phyloP scores from a whole-genome alignment of 2,329 filamentous ascomycete species.

The Cadophora sp. region DNA sequence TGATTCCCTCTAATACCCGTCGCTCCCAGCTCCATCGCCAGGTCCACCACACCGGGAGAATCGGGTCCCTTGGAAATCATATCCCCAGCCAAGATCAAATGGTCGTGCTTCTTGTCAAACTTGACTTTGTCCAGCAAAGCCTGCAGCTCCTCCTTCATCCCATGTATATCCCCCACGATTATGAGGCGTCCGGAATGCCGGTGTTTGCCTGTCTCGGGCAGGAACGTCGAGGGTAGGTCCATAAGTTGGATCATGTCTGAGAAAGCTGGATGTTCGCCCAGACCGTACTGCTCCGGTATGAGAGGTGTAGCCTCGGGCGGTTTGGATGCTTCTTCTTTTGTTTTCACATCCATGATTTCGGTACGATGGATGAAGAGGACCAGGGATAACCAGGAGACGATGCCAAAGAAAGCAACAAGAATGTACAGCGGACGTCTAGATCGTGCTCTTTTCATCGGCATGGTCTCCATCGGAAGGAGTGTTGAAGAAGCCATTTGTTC shows the following conservation, averaged over 20 bases:
- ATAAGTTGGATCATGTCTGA: conserved; percentile 41
- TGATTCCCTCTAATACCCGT: conserved; percentile 91
- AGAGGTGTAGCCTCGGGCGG: conserved; percentile 5
- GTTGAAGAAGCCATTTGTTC: not conserved
- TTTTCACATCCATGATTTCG: conserved; percentile 14
- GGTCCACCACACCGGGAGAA: conserved; percentile 76
- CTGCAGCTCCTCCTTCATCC: conserved; percentile 73
- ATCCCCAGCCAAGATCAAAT: conserved; percentile 79
- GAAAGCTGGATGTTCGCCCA: conserved; percentile 34
- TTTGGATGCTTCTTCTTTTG: not conserved
- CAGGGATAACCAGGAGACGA: conserved; percentile 9
- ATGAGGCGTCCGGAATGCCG: conserved; percentile 67
- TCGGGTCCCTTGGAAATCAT: conserved; percentile 88
- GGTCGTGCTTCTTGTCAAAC: conserved; percentile 70
- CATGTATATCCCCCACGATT: conserved; percentile 91
- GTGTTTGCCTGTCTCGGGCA: conserved; percentile 45
- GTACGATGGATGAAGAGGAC: conserved; percentile 3
- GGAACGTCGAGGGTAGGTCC: conserved; percentile 39
- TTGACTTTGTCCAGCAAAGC: conserved; percentile 70
- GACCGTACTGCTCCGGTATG: conserved; percentile 29
- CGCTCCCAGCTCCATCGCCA: conserved; percentile 76
- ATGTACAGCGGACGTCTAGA: conserved; percentile 7
- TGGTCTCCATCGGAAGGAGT: not conserved
- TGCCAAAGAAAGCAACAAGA: not conserved
- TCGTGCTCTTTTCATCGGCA: not conserved